These are phyloP conservation scores for Alternaria infectoria DNA, from an alignment of 2,329 filamentous ascomycete species.

Conservation along the genomic window DNA sequence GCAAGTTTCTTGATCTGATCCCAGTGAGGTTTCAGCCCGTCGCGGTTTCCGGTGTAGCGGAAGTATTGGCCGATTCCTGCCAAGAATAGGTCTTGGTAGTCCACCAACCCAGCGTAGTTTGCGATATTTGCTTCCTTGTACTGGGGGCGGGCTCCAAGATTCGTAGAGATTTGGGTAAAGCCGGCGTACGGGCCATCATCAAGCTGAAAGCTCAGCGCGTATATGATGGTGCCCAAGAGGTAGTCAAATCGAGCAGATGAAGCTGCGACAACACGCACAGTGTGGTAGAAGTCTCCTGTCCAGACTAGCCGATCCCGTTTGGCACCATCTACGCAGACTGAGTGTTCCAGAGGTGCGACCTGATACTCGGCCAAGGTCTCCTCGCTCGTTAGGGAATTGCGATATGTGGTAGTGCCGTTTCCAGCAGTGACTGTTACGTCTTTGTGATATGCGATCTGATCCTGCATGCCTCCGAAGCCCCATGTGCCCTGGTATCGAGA, in stretches of 20 bases:
- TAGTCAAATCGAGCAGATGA: slow-evolving; percentile 48
- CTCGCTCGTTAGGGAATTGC: background rate
- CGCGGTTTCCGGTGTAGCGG: background rate
- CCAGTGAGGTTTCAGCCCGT: background rate
- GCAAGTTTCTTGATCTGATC: background rate
- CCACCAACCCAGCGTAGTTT: background rate
- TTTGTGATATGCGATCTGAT: slow-evolving; percentile 45
- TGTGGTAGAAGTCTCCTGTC: slow-evolving; percentile 54
- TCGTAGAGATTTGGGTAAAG: background rate
- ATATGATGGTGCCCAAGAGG: slow-evolving; percentile 40
- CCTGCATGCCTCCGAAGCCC: slow-evolving; percentile 52
- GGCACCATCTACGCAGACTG: slow-evolving; percentile 52
- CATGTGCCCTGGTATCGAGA: slow-evolving; percentile 34
- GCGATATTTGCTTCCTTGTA: background rate
- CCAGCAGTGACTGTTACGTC: slow-evolving; percentile 36
- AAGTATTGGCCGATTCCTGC: background rate
- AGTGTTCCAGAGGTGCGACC: slow-evolving; percentile 40
- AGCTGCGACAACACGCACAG: slow-evolving; percentile 44
- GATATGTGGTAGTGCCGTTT: background rate
- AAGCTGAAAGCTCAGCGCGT: background rate
- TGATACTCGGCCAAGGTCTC: slow-evolving; percentile 49
- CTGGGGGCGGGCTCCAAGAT: background rate
- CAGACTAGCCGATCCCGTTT: slow-evolving; percentile 53
- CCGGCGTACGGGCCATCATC: background rate
- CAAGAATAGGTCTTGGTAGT: slow-evolving; percentile 5